These are phyloP conservation scores for Bonia amplexicaulis DNA, from an alignment of 176 grass and related monocot genomes.

Conservation along the genomic window DNA sequence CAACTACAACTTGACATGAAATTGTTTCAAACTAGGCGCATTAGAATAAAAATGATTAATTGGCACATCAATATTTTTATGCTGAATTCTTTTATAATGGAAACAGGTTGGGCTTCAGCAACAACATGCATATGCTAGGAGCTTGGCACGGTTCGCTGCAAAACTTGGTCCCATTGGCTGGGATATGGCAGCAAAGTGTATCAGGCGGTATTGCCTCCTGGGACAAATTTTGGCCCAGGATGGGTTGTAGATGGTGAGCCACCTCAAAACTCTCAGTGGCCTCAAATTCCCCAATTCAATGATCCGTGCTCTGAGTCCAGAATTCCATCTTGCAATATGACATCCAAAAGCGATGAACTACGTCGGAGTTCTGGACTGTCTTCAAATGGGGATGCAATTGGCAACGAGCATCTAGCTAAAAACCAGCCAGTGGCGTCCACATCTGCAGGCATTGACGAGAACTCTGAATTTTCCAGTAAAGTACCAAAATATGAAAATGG, in stretches of 20 bases:
- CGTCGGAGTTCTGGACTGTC: conserved; percentile 18
- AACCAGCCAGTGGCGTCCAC: conserved; percentile 26
- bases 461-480: conserved; percentile 19
- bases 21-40: neutral
- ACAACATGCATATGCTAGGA: conserved; percentile 58
- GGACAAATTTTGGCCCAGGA: conserved; percentile 62
- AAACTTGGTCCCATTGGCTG: conserved; percentile 52
- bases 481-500: conserved; percentile 30
- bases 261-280: conserved; percentile 35
- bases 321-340: neutral
- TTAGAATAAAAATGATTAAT: neutral
- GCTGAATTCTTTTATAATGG: neutral
- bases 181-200: conserved; percentile 55
- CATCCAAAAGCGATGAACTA: conserved; percentile 16
- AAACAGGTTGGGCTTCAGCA: conserved; percentile 61
- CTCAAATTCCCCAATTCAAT: neutral
- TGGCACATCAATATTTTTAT: neutral
- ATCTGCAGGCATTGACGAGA: conserved; percentile 19
- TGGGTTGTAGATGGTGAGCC: conserved; percentile 63
- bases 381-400: conserved; percentile 15
- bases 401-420: conserved; percentile 27
- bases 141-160: conserved; percentile 54
- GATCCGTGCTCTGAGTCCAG: conserved; percentile 28
- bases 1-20: neutral
- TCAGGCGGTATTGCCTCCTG: conserved; percentile 45